These are phyloP conservation scores for Vigna trinervia DNA, from an alignment of 306 rosid species.

Conservation along the genomic window DNA sequence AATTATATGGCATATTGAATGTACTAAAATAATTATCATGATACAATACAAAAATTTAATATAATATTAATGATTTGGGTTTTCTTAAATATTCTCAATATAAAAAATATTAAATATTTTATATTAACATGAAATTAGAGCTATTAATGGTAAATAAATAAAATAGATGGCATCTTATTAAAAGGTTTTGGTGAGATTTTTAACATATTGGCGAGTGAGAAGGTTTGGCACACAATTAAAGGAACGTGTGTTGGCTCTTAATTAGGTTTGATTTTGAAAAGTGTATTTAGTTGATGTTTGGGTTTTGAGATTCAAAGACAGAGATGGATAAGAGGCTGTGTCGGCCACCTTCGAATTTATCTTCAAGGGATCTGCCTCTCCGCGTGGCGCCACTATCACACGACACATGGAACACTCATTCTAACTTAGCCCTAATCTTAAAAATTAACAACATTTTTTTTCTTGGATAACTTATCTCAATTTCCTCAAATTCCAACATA, in stretches of 20 bases:
- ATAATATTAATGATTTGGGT: no score
- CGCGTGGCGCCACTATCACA: constrained; percentile 62
- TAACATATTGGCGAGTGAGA: not conserved
- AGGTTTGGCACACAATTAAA: not conserved
- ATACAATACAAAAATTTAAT: no score
- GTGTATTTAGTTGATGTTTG: constrained; percentile 33
- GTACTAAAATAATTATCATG: no score
- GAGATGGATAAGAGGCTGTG: constrained; percentile 55
- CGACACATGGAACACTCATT: constrained; percentile 59
- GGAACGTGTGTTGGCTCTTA: not conserved
- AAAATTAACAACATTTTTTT: not conserved
- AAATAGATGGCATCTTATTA: no score
- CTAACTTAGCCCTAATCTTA: not conserved
- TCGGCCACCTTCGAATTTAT: constrained; percentile 77
- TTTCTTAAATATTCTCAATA: no score
- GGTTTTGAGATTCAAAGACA: constrained; percentile 38
- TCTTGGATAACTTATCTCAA: no score
- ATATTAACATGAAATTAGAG: no score
- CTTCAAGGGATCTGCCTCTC: constrained; percentile 48
- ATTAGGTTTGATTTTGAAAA: not conserved
- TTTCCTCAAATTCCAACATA: no score
- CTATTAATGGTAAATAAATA: no score
- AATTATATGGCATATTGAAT: no score
- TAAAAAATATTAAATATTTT: no score
- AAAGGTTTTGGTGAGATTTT: no score